Conservation (phyloP, 805 yeast genomes). For the Starmerella roubikii region DNA sequence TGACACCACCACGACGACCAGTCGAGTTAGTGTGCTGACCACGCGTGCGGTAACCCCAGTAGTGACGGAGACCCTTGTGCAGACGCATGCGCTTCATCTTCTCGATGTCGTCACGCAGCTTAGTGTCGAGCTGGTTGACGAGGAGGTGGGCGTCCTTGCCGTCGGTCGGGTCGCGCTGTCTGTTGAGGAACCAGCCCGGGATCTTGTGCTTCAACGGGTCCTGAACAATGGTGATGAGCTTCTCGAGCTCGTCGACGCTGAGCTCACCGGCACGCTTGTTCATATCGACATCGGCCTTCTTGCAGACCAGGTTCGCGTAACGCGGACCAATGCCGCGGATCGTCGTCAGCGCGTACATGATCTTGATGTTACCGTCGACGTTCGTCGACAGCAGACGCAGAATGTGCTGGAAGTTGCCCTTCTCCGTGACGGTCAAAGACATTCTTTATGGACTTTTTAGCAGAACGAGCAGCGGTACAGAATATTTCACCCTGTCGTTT, state of each 20-base stretch:
- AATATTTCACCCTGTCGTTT: constrained; percentile 17
- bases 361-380: constrained; percentile 99
- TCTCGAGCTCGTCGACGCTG: constrained; percentile 99
- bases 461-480: background rate
- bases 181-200: constrained; percentile 99
- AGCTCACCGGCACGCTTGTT: constrained; percentile 99
- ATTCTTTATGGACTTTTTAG: constrained; percentile 27
- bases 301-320: constrained; percentile 99
- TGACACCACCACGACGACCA: constrained; percentile 70
- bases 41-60: constrained; percentile 99
- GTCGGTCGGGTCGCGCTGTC: constrained; percentile 96
- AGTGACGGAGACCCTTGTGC: constrained; percentile 99
- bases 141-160: constrained; percentile 99
- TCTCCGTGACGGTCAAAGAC: constrained; percentile 98
- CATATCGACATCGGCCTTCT: constrained; percentile 99
- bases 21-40: constrained; percentile 99
- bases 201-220: constrained; percentile 98
- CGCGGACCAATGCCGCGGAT: constrained; percentile 99
- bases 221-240: constrained; percentile 99
- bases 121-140: constrained; percentile 97
- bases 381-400: constrained; percentile 99
- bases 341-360: constrained; percentile 99
- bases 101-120: constrained; percentile 99
- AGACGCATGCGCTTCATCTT: constrained; percentile 99
- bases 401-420: constrained; percentile 99